A percentile compares a stretch with the other conserved stretches of the same genome.
These are phyloP conservation scores for Logfia minima DNA, from an alignment of 129 eudicot species.

Conservation along the genomic window DNA sequence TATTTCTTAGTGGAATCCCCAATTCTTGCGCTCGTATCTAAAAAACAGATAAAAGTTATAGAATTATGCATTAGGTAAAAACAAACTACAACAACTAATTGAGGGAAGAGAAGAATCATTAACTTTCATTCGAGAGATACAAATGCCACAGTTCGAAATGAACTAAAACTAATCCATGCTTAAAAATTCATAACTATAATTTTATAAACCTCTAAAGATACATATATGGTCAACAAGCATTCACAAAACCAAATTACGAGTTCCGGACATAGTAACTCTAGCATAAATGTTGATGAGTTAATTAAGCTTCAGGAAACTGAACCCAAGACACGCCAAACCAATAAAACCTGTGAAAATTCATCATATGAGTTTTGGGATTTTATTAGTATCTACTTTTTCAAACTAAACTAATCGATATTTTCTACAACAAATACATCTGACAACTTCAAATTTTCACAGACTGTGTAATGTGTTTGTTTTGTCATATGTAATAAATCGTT, in stretches of 20 bases:
- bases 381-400: too few species aligned
- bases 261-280: neutral
- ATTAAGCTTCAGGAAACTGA: too few species aligned
- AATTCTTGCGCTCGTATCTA: neutral
- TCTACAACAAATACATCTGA: too few species aligned
- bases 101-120: neutral
- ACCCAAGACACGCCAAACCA: too few species aligned
- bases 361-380: too few species aligned
- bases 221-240: neutral
- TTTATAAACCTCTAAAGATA: neutral
- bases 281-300: neutral
- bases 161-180: neutral
- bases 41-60: neutral
- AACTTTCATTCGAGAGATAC: neutral
- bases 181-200: neutral
- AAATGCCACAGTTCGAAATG: neutral
- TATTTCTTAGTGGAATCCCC: constrained; percentile 1
- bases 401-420: too few species aligned
- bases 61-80: neutral
- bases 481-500: too few species aligned
- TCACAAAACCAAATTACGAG: neutral
- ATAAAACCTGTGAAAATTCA: too few species aligned
- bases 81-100: neutral
- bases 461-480: too few species aligned
- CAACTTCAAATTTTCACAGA: too few species aligned